These are phyloP conservation scores for Globisporangium nodosum DNA, from an alignment of 352 stramenopile species.

Conservation along the genomic window DNA sequence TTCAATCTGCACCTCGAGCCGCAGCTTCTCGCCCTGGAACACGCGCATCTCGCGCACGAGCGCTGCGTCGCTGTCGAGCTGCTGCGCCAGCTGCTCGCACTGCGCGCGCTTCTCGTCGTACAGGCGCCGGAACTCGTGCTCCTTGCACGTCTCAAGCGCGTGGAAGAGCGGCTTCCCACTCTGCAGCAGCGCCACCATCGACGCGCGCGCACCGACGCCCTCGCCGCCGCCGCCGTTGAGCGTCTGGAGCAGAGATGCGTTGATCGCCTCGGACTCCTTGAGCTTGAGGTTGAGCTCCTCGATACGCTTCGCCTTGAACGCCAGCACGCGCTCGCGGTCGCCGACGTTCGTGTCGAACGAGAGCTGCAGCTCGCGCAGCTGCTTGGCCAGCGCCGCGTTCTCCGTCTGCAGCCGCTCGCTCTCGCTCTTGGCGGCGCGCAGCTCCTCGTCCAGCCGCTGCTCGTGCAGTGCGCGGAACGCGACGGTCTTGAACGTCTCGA, in stretches of 20 bases:
- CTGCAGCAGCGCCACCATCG: conserved; percentile 34
- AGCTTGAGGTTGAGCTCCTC: conserved; percentile 51
- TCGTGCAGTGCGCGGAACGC: conserved; percentile 61
- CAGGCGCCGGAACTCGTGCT: conserved; percentile 47
- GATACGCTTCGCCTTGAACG: conserved; percentile 63
- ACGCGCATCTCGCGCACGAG: conserved; percentile 30
- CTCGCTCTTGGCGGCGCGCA: conserved; percentile 36
- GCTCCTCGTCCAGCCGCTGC: conserved; percentile 58
- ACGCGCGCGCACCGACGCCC: conserved; percentile 14
- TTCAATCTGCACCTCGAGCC: conserved; percentile 22
- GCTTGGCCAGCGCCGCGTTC: conserved; percentile 23
- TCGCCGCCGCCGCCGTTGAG: conserved; percentile 26
- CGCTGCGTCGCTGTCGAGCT: conserved; percentile 22
- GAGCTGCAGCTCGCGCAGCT: conserved; percentile 34
- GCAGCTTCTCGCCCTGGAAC: conserved; percentile 32
- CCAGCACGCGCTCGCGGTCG: conserved; percentile 58
- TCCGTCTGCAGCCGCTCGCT: conserved; percentile 29
- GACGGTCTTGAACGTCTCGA: conserved; percentile 64
- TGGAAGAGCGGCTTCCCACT: conserved; percentile 45
- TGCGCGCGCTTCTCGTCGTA: conserved; percentile 37
- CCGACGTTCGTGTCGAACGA: conserved; percentile 52
- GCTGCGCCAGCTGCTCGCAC: conserved; percentile 25
- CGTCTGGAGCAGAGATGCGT: conserved; percentile 40
- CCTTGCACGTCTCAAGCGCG: conserved; percentile 44
- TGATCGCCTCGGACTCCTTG: conserved; percentile 43